Conservation (phyloP, 805 yeast genomes). For the Hanseniaspora vineae region DNA sequence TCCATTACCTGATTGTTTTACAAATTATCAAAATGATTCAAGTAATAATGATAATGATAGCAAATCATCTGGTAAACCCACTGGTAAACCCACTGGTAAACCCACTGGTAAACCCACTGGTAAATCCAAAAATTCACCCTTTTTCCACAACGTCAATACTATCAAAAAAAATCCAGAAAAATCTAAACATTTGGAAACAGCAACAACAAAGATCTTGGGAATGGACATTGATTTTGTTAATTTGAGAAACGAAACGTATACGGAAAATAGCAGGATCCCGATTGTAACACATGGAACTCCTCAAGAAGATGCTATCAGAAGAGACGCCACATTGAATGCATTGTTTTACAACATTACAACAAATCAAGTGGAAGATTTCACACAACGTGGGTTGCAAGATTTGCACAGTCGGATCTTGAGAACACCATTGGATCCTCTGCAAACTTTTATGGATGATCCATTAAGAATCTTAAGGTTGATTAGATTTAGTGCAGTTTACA, state of each 20-base stretch:
- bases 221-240: slow-evolving; percentile 91
- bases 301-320: slow-evolving; percentile 74
- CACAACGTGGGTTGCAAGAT: slow-evolving; percentile 65
- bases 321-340: slow-evolving; percentile 94
- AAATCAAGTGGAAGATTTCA: slow-evolving; percentile 68
- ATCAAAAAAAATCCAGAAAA: slow-evolving; percentile 90
- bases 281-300: slow-evolving; percentile 76
- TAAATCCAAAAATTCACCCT: neutral
- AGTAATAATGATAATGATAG: neutral
- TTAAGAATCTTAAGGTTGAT: slow-evolving; percentile 74
- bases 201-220: slow-evolving; percentile 76
- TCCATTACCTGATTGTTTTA: slow-evolving; percentile 1
- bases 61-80: too few species aligned
- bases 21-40: neutral
- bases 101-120: too few species aligned
- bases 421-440: slow-evolving; percentile 70
- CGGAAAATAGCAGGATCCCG: slow-evolving; percentile 81
- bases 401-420: slow-evolving; percentile 55
- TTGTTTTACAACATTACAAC: slow-evolving; percentile 72
- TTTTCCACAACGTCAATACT: slow-evolving; percentile 44
- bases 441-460: slow-evolving; percentile 91
- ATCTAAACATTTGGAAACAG: slow-evolving; percentile 92
- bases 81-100: too few species aligned
- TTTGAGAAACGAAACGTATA: slow-evolving; percentile 74
- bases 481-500: slow-evolving; percentile 72